Conservation (phyloP, 2,329 filamentous ascomycete species). For the Claviceps citrina region DNA sequence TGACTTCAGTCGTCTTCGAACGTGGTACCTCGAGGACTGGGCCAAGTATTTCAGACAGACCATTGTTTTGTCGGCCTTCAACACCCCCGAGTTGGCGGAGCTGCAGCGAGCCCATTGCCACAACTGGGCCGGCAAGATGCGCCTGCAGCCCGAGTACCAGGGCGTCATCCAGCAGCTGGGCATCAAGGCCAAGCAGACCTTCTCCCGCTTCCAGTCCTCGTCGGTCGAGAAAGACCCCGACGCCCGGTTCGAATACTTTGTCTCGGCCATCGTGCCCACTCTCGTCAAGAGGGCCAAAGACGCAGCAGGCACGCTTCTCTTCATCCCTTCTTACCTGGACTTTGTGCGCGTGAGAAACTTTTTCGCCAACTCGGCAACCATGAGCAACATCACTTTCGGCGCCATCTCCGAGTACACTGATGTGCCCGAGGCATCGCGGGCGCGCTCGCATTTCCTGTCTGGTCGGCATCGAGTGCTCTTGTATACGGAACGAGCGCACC, state of each 20-base stretch:
- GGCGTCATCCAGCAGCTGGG: constrained; percentile 61
- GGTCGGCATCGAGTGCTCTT: constrained; percentile 72
- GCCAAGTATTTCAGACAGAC: constrained; percentile 74
- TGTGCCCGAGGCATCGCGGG: constrained; percentile 62
- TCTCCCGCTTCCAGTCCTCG: constrained; percentile 65
- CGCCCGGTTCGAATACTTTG: constrained; percentile 81
- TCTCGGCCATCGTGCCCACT: constrained; percentile 59
- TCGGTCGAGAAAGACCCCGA: constrained; percentile 67
- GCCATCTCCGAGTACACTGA: constrained; percentile 80
- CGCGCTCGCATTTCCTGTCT: constrained; percentile 71
- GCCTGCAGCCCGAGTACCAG: constrained; percentile 52
- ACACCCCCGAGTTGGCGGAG: constrained; percentile 76
- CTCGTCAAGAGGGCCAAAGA: constrained; percentile 54
- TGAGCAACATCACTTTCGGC: constrained; percentile 45
- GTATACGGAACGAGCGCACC: constrained; percentile 91
- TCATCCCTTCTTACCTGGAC: constrained; percentile 86
- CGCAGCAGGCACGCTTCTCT: constrained; percentile 59
- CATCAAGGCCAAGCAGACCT: constrained; percentile 67
- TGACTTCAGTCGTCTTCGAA: constrained; percentile 79
- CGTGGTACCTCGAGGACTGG: constrained; percentile 85
- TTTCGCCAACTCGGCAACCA: constrained; percentile 56
- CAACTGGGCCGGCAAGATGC: constrained; percentile 68
- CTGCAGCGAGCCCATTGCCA: constrained; percentile 61
- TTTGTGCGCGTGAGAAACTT: constrained; percentile 89
- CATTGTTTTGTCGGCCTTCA: constrained; percentile 63